Evolutionary conservation across 2,329 filamentous ascomycete species (phyloP).

Genomic region (Diaporthe citri): DNA sequence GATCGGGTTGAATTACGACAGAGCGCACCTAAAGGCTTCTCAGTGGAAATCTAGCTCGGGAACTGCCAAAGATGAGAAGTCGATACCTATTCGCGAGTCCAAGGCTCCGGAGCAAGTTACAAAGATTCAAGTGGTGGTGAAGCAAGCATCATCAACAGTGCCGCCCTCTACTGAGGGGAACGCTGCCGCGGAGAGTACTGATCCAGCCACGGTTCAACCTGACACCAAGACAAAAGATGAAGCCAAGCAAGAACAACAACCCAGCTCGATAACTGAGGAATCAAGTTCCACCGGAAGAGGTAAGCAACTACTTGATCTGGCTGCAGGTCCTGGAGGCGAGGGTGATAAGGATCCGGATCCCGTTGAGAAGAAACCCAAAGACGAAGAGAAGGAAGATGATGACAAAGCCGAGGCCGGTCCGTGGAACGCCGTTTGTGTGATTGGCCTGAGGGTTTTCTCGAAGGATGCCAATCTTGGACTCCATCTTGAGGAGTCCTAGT

Average conservation of each 20-base stretch:
- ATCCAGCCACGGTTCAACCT: background rate
- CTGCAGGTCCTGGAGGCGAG: background rate
- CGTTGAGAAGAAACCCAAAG: background rate
- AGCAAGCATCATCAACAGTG: background rate
- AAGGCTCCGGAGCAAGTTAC: slow-evolving; percentile 44
- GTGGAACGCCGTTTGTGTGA: slow-evolving; percentile 58
- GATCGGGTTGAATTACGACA: slow-evolving; percentile 71
- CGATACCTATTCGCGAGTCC: slow-evolving; percentile 43
- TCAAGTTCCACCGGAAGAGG: too few species aligned
- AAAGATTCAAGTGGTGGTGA: slow-evolving; percentile 39
- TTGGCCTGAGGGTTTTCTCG: slow-evolving; percentile 55
- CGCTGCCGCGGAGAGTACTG: background rate
- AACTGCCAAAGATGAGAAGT: slow-evolving; percentile 54
- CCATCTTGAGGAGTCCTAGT: background rate
- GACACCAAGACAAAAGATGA: background rate
- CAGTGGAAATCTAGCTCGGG: slow-evolving; percentile 47
- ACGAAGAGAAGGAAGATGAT: background rate
- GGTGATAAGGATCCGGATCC: background rate
- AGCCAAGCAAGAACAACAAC: background rate
- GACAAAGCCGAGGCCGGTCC: slow-evolving; percentile 43
- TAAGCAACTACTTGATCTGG: background rate
- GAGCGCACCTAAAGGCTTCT: slow-evolving; percentile 69
- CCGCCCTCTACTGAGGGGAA: background rate
- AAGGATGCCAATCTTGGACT: slow-evolving; percentile 48
- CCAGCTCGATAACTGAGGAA: background rate